These are phyloP conservation scores for Nakaseomyces uthaithaninus DNA, from an alignment of 1,139 yeast species.

Conservation along the genomic window DNA sequence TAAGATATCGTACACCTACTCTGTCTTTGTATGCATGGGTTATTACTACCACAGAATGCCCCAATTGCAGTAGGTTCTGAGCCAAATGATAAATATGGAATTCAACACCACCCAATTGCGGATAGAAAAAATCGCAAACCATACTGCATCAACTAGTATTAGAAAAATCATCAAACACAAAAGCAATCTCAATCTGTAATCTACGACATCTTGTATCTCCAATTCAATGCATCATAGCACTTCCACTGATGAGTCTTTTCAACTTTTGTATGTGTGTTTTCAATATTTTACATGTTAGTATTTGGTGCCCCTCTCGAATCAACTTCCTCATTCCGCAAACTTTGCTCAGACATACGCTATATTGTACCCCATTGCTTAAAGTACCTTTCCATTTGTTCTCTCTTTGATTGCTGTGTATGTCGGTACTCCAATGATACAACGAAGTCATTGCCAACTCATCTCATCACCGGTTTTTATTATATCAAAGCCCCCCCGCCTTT, in stretches of 20 bases:
- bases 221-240: too few species aligned
- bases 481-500: too few species aligned
- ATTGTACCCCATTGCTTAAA: slow-evolving; percentile 29
- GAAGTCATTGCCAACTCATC: neutral
- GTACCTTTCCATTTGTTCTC: neutral
- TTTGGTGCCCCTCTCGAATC: too few species aligned
- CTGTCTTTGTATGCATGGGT: slow-evolving; percentile 85
- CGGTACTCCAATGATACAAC: too few species aligned
- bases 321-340: neutral
- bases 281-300: too few species aligned
- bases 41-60: slow-evolving; percentile 84
- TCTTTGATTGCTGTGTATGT: too few species aligned
- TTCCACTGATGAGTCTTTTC: too few species aligned
- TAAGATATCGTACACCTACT: slow-evolving; percentile 68
- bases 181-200: too few species aligned
- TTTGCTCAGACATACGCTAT: slow-evolving; percentile 43
- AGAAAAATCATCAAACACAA: too few species aligned
- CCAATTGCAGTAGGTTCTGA: slow-evolving; percentile 70
- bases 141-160: slow-evolving; percentile 40
- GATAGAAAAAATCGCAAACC: slow-evolving; percentile 96
- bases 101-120: slow-evolving; percentile 98
- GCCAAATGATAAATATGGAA: slow-evolving; percentile 81
- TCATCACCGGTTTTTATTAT: neutral
- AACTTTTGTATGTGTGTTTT: too few species aligned
- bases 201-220: too few species aligned